Evolutionary conservation across 2,329 filamentous ascomycete species (phyloP), one percentile per base, ranked within the genome.

Genomic region (Aspergillus felis): DNA sequence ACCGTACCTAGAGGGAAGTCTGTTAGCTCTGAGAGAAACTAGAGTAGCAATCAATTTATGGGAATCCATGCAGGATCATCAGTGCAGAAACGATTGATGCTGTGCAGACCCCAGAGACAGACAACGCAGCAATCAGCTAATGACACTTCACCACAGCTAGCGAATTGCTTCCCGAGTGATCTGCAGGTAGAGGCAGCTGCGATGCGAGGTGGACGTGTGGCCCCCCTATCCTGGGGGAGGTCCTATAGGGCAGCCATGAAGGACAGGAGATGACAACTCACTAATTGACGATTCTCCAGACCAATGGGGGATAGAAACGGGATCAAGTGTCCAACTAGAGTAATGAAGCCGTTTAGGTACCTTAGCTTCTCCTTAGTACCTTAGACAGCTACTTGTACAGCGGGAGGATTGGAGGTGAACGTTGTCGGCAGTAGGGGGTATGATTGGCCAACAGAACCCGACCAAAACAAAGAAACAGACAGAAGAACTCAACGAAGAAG

Each of bases 381-480:
- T 2, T n/a, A n/a, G 14, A 28, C n/a, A 22, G 22, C 3, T 27
- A 14, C 17, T 10, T 46, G 42, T 24, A 41, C 38, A 41, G 5
- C 22, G 20, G 42, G 12, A 24, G 20, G 27, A 27, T 47, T 47
- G 44, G 22, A 47, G 44, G 44, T 47, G 44, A 24, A 47, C n/a
- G 22, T 22, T 22, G 24, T 14, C 24, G 14, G 44, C 3, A 24
- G 44, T 24, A 24, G 44, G 20, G n/a, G 42, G 42, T 22, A 20
- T 24, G 22, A 46, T 46, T 46, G 42, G 42, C n/a, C 32, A 17
- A 17, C 32, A 38, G 5, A 38, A 17, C 32, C 14, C 32, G 14
- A 6, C 32, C 32, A 38, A 55, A 58, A 55, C 44, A 56, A 60
- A 60, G 48, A 46, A 56, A 51, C 60, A 68, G 51, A 41, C 59